Evolutionary conservation across 2,329 filamentous ascomycete species (phyloP), one percentile per base, ranked within the genome.

Genomic region (Ascochyta viciae-villosae): DNA sequence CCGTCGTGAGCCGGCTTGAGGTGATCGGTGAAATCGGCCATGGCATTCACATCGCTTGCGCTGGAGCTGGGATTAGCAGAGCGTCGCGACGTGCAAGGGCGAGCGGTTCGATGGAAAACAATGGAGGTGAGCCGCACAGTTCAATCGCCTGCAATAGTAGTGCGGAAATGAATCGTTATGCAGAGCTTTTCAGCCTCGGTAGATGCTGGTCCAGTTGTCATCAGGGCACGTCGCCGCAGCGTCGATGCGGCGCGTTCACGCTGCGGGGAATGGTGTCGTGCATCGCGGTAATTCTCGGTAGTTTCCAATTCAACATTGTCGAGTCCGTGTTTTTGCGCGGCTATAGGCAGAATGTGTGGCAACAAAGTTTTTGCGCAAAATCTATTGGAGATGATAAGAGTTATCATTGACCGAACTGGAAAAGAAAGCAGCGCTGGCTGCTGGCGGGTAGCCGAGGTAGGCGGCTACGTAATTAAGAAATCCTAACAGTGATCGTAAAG

Each of bases 21-120:
- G 16, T 73, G 72, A 64, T 80, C 77, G 48, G 80, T 81, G 67
- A 83, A 83, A 71, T 84, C 81, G 22, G 73, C 63, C 80, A 82
- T 81, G 45, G 39, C 50, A 49, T 41, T 41, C 50, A 38, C 19
- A 12, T 57, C 27, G 48, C 54, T 52, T 57, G 48, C 34, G 34
- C 35, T 35, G 43, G 60, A 54, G 54, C 43, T 48, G 35, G 23
- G 9, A 31, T 44, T 53, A 44, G 59, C 51, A 57, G 44, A 41
- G 51, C 43, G 54, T 51, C 10, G 53, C 41, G 12, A 27, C n/a
- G 38, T 43, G 40, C 49, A 52, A 53, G 49, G 39, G 54, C 39
- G 44, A 52, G 33, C 33, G 39, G 43, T 43, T 50, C n/a, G 35
- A 53, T 31, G n/a, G 29, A 49, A 35, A 39, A 45, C 40, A 34